Evolutionary conservation across 2,329 filamentous ascomycete species (phyloP).

Genomic region (Beauveria medogensis): DNA sequence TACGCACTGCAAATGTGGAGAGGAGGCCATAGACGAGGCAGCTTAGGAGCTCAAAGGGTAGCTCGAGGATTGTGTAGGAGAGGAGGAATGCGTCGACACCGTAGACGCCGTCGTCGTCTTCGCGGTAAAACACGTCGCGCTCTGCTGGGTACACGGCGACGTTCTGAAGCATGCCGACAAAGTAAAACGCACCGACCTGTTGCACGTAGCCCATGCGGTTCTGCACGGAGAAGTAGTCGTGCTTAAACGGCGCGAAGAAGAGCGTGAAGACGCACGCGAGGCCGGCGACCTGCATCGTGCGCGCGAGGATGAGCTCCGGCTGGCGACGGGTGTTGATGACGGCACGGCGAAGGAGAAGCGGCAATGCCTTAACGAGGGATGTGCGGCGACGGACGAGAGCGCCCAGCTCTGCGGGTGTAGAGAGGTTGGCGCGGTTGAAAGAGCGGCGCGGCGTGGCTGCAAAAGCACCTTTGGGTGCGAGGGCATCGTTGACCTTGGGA

Average conservation of each 20-base stretch:
- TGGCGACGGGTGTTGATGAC: constrained; percentile 62
- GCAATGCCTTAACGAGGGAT: constrained; percentile 54
- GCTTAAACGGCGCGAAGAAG: constrained; percentile 64
- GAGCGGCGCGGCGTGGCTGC: constrained; percentile 28
- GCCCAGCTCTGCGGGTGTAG: constrained; percentile 64
- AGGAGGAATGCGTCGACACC: constrained; percentile 62
- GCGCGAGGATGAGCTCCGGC: constrained; percentile 54
- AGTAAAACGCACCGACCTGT: constrained; percentile 63
- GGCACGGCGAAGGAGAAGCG: constrained; percentile 59
- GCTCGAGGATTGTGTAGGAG: constrained; percentile 61
- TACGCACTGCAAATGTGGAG: constrained; percentile 54
- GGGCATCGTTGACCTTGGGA: not conserved
- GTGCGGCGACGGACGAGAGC: constrained; percentile 57
- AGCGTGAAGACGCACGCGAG: constrained; percentile 55
- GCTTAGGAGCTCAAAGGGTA: constrained; percentile 62
- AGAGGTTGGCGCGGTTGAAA: constrained; percentile 38
- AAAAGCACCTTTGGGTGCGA: constrained; percentile 11
- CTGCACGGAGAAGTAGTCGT: constrained; percentile 63
- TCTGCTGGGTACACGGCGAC: constrained; percentile 66
- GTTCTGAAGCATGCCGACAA: constrained; percentile 73
- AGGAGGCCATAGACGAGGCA: constrained; percentile 59
- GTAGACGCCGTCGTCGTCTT: constrained; percentile 67
- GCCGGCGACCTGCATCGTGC: constrained; percentile 59
- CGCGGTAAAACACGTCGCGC: constrained; percentile 68
- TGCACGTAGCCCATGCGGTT: constrained; percentile 67